Percentiles rank a stretch among this genome's conserved stretches.
Evolutionary conservation across 1,284 basidiomycete species (phyloP).

Genomic region (Boletus sp.): DNA sequence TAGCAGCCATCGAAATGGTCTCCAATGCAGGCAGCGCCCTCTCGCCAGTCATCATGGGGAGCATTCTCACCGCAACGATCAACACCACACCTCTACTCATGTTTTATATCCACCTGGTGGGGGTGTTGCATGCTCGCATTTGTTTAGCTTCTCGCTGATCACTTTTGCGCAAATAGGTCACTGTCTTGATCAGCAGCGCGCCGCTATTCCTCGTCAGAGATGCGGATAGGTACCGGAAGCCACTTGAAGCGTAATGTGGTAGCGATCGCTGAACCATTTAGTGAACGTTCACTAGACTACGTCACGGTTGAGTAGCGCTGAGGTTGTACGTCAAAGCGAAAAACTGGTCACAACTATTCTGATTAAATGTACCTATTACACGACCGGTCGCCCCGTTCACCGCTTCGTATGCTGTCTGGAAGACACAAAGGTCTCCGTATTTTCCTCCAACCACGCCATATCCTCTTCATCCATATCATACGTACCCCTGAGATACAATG

Average conservation of each 20-base stretch:
- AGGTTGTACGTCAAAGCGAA: neutral
- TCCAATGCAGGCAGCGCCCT: slow-evolving; percentile 24
- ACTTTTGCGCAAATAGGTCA: slow-evolving; percentile 2
- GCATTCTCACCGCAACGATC: slow-evolving; percentile 21
- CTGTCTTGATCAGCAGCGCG: slow-evolving; percentile 9
- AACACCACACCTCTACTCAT: slow-evolving; percentile 13
- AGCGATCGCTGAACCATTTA: neutral
- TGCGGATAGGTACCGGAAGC: slow-evolving; percentile 13
- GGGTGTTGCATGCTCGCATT: neutral
- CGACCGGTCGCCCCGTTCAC: neutral
- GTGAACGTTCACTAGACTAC: neutral
- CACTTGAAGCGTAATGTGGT: neutral
- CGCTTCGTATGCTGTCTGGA: neutral
- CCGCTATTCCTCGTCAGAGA: slow-evolving; percentile 26
- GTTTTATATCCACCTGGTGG: slow-evolving; percentile 27
- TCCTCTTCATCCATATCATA: neutral
- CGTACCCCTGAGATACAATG: neutral
- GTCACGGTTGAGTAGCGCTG: neutral
- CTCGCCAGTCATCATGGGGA: slow-evolving; percentile 30
- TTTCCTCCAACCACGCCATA: neutral
- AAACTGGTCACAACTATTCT: neutral
- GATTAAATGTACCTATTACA: neutral
- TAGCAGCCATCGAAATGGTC: slow-evolving; percentile 35
- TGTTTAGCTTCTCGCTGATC: neutral
- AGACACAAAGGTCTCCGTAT: neutral